Conservation (phyloP, 2,329 filamentous ascomycete genomes). For the Zymoseptoria passerinii region DNA sequence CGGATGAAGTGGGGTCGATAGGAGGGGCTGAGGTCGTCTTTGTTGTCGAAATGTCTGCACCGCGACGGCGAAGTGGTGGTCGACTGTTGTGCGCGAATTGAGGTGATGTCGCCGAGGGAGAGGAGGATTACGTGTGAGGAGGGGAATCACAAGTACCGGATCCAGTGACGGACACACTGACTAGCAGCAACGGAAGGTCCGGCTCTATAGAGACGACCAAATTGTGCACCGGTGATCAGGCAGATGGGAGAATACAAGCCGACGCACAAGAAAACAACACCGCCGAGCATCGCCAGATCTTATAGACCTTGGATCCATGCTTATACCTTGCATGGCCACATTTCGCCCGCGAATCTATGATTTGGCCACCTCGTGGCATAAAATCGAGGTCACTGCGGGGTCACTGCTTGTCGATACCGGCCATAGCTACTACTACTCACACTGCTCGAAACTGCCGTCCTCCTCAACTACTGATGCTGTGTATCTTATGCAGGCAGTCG, state of each 20-base stretch:
- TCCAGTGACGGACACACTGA: not conserved
- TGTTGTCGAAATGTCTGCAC: not conserved
- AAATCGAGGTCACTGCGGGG: no score
- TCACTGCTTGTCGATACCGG: no score
- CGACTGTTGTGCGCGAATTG: not conserved
- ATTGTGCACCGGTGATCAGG: not conserved
- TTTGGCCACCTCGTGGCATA: no score
- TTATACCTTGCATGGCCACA: no score
- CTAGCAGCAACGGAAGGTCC: not conserved
- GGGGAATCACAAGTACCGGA: not conserved
- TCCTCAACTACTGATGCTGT: no score
- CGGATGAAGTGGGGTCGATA: not conserved
- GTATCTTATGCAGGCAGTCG: no score
- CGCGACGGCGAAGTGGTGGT: not conserved
- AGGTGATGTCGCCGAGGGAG: not conserved
- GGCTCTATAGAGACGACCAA: not conserved
- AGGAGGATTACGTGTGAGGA: not conserved
- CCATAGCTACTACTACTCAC: no score
- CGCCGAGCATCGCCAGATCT: no score
- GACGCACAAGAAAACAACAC: no score
- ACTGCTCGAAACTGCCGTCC: no score
- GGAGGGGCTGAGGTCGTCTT: not conserved
- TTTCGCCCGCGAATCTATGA: no score
- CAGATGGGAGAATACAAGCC: not conserved
- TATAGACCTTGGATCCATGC: no score